Base-by-base conservation (phyloP, 2,329 filamentous ascomycete genomes). In the Myriosclerotinia duriaeana region DNA sequence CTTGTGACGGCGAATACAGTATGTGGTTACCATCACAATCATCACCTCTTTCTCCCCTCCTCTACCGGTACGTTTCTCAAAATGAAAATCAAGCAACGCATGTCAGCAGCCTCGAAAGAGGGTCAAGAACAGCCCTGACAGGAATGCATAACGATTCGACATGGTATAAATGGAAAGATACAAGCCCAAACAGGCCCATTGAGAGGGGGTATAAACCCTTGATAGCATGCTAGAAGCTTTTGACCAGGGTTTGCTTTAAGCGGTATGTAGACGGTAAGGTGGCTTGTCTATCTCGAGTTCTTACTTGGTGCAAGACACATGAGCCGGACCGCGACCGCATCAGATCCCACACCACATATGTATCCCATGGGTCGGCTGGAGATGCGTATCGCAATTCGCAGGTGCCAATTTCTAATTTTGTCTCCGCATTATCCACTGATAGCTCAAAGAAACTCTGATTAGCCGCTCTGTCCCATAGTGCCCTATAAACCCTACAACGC, bases 241-340 rank as follows among this genome's bases (percentile, higher is more conserved):
- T 30, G 26, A 42, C 69, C 70, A 68, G 72, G 71, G 65, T 75
- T 73, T 22, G 20, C 48, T 75, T 75, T 71, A 76, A 72, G 75
- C 75, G 76, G 77, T 75, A 77, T 76, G 75, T 73, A 73, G 75
- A 53, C 78, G 76, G 76, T 73, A 71, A 66, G 59, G 56, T 67
- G 48, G 42, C 72, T 68, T 69, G 68, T 71, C 68, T 68, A 56
- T 53, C 68, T 68, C 52, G 70, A 70, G 65, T 69, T 73, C 63
- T 69, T 64, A 73, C 70, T 74, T 67, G 73, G 67, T 72, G 70
- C 67, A 63, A 62, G 40, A 50, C 52, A 76, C 69, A 75, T 75
- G 73, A 75, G 77, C 79, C 78, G 79, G 79, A 76, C 78, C 78
- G 78, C 77, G 78, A 78, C 78, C 79, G 79, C 78, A 79, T 76